Evolutionary conservation across 2,329 filamentous ascomycete genomes (phyloP), one percentile per base, ranked within the genome.

Genomic region (Tolypocladium guangdongense): DNA sequence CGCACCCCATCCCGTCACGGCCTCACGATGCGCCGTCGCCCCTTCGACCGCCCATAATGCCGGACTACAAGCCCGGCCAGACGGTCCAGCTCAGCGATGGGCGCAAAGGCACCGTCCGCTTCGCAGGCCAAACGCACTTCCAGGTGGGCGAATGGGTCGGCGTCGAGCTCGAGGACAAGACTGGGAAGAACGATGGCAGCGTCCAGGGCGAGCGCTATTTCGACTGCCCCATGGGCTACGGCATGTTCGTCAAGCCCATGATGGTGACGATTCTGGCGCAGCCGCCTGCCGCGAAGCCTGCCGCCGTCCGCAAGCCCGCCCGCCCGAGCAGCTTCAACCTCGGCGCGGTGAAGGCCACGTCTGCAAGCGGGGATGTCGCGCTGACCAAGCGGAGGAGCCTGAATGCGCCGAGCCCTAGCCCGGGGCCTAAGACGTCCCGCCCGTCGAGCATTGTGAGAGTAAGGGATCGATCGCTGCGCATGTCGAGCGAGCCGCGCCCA

Each of bases 141-240:
- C 84, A 90, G 54, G 74, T 78, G 7, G 92, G 91, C 57, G 83
- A 88, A 57, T 97, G 91, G 90, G 77, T 96, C 55, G 92, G 92
- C 58, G 81, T 97, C 55, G 91, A 96, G 74, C 81, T 97, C 54
- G 83, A 90, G 51, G 86, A 89, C 48, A 76, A 84, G 52, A 82
- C 80, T 22, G 92, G 93, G 35, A 97, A 97, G 75, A 97, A 97
- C 63, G 90, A 97, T 77, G 92, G 92, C 59, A 86, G 87, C 53
- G 89, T 97, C 48, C 82, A 92, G 68, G 91, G 90, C 57, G 81
- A 89, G 65, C 78, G 89, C 22, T 97, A 97, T 67, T 97, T 96
- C 62, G 83, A 91, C 50, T 97, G 92, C 71, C 78, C 66, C 70
- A 85, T 80, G 82, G 89, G 76, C 41, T 76, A 76, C 58, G 84